phyloP scores from a whole-genome alignment of 164 flowering plant genomes.

The Aristolochia californica region DNA sequence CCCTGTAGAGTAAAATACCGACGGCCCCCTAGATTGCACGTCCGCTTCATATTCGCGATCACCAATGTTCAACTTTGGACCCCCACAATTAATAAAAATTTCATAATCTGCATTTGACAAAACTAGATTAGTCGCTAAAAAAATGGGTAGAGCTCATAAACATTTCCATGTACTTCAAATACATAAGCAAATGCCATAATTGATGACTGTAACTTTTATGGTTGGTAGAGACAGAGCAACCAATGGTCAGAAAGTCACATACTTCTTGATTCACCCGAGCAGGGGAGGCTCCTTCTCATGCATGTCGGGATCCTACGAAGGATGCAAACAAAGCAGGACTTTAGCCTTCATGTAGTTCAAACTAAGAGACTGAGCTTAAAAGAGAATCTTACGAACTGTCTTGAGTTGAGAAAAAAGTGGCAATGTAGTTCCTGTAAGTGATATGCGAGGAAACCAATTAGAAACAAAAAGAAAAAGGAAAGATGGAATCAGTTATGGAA shows the following conservation, averaged over 20 bases:
- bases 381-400: conserved; percentile 35
- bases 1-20: background rate
- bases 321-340: background rate
- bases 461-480: background rate
- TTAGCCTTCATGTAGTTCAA: background rate
- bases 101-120: conserved; percentile 36
- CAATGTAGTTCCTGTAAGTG: conserved; percentile 39
- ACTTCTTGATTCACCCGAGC: conserved; percentile 35
- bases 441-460: background rate
- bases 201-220: no score
- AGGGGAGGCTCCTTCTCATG: conserved; percentile 55
- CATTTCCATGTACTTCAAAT: background rate
- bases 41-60: conserved; percentile 5
- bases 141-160: background rate
- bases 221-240: no score
- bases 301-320: conserved; percentile 39
- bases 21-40: conserved; percentile 1
- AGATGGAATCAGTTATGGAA: background rate
- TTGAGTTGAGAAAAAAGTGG: conserved; percentile 26
- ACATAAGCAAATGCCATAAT: background rate
- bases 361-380: background rate
- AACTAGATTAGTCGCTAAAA: background rate
- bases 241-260: conserved; percentile 9
- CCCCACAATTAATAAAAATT: conserved; percentile 76
- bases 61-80: conserved; percentile 9